Conservation (phyloP, 148 eudicot genomes). For the Persicaria tinctoria region DNA sequence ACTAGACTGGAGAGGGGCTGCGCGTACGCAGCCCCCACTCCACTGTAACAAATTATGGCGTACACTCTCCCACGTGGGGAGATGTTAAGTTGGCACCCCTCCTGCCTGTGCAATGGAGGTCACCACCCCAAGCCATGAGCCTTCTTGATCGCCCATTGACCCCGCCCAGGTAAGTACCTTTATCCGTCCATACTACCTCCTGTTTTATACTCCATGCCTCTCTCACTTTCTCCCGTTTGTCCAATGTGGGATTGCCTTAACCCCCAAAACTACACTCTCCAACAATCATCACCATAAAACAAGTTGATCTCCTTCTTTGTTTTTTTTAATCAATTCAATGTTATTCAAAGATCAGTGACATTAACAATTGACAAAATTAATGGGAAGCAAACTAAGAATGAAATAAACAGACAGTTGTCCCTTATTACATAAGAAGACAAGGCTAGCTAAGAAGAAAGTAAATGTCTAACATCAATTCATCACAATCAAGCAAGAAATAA, state of each 20-base stretch:
- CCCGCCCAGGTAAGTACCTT: conserved; percentile 38
- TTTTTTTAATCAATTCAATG: too few relatives aligned
- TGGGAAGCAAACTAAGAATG: too few relatives aligned
- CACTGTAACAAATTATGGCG: conserved; percentile 55
- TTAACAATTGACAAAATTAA: too few relatives aligned
- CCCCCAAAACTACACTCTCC: too few relatives aligned
- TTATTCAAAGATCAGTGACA: too few relatives aligned
- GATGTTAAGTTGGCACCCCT: conserved; percentile 24
- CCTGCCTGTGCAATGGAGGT: conserved; percentile 38
- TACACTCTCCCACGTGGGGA: conserved; percentile 41
- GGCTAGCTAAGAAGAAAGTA: too few relatives aligned
- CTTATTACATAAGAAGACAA: too few relatives aligned
- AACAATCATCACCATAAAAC: too few relatives aligned
- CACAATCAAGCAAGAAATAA: too few relatives aligned
- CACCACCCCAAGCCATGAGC: conserved; percentile 41
- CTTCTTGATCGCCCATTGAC: conserved; percentile 36
- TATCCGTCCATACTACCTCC: not conserved
- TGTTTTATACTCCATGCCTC: not conserved
- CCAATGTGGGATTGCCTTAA: not conserved
- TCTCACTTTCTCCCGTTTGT: not conserved
- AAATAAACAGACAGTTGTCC: too few relatives aligned
- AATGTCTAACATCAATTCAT: too few relatives aligned
- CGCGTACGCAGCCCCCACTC: conserved; percentile 75
- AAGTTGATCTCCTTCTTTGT: too few relatives aligned
- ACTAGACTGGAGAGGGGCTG: conserved; percentile 33